Conservation (phyloP, 345 rosid genomes). For the Camelina neglecta region DNA sequence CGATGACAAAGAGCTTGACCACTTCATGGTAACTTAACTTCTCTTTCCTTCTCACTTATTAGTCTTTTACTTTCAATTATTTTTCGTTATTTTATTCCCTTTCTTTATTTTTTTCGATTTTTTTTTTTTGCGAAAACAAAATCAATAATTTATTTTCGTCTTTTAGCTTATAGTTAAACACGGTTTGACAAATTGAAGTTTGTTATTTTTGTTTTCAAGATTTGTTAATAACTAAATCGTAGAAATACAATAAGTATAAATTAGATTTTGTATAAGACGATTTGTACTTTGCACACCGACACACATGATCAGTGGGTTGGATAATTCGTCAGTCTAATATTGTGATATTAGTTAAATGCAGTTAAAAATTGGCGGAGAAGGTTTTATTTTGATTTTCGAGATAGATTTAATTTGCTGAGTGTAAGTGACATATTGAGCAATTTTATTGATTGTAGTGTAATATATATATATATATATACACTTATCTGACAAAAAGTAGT, state of each 20-base stretch:
- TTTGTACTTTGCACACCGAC: slow-evolving; percentile 41
- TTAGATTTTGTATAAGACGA: not conserved
- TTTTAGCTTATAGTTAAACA: slow-evolving; percentile 2
- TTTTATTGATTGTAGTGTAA: too few species aligned
- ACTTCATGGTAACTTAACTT: slow-evolving; percentile 82
- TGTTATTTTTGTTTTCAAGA: not conserved
- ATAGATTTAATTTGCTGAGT: slow-evolving; percentile 26
- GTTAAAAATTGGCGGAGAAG: slow-evolving; percentile 12
- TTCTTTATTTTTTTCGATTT: not conserved
- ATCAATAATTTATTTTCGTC: slow-evolving; percentile 6
- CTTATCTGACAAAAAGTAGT: slow-evolving; percentile 21
- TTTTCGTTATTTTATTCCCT: slow-evolving; percentile 12
- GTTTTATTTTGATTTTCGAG: not conserved
- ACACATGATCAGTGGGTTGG: slow-evolving; percentile 16
- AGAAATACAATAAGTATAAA: not conserved
- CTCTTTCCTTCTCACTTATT: slow-evolving; percentile 19
- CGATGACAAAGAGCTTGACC: slow-evolving; percentile 94
- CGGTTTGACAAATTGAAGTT: slow-evolving; percentile 21
- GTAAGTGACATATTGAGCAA: too few species aligned
- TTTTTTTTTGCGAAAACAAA: not conserved
- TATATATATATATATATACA: not conserved
- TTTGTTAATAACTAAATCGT: not conserved
- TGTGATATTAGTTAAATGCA: slow-evolving; percentile 6
- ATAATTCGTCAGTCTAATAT: slow-evolving; percentile 9
- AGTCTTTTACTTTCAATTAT: not conserved